These are phyloP conservation scores for Tausonia pullulans DNA, from an alignment of 1,284 basidiomycete genomes.

Conservation along the genomic window DNA sequence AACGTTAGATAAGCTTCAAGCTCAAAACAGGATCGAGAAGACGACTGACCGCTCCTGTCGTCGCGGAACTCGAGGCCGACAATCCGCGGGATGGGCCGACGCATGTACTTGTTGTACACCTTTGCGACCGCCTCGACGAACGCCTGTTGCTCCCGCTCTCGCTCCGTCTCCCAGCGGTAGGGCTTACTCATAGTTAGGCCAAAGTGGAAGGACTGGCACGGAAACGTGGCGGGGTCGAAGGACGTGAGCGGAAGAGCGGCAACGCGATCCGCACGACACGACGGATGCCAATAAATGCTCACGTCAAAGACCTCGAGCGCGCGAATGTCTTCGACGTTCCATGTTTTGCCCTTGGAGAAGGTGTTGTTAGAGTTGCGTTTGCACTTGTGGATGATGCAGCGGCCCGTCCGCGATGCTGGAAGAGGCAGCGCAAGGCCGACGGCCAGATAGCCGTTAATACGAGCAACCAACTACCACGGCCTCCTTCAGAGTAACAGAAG, in stretches of 20 bases:
- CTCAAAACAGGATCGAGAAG: background rate
- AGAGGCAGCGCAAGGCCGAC: background rate
- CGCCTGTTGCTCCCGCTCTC: conserved; percentile 51
- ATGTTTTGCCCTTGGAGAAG: conserved; percentile 96
- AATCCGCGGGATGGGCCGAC: conserved; percentile 40
- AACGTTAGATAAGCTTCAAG: too few species aligned
- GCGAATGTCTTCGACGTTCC: conserved; percentile 72
- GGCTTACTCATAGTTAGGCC: conserved; percentile 71
- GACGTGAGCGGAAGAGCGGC: background rate
- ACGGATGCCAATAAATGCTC: conserved; percentile 28
- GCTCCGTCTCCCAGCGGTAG: conserved; percentile 78
- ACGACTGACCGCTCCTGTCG: background rate
- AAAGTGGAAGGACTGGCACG: conserved; percentile 50
- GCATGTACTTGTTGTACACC: conserved; percentile 54
- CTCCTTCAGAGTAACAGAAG: background rate
- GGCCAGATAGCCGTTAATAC: background rate
- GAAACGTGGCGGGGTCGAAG: conserved; percentile 5
- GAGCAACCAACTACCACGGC: too few species aligned
- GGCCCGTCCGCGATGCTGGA: conserved; percentile 51
- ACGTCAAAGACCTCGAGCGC: conserved; percentile 66
- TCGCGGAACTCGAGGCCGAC: conserved; percentile 27
- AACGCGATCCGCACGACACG: background rate
- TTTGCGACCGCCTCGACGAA: conserved; percentile 60
- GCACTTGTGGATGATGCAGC: conserved; percentile 82
- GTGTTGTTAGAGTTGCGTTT: conserved; percentile 90